Evolutionary conservation across 2,329 filamentous ascomycete genomes (phyloP).

Genomic region (Lecanosticta acicola): DNA sequence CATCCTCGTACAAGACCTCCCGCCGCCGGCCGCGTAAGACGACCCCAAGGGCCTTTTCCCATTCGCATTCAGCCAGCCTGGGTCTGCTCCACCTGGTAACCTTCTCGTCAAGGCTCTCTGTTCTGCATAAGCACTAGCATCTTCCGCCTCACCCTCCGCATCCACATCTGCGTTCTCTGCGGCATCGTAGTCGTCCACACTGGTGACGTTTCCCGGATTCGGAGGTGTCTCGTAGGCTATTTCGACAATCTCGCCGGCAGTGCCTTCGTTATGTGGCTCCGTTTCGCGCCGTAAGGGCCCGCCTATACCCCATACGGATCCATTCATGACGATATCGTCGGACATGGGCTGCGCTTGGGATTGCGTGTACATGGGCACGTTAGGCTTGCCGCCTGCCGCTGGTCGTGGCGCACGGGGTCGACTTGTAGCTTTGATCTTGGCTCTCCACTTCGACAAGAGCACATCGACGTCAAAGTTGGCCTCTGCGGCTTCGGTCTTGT

Average conservation of each 20-base stretch:
- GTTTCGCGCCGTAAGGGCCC: slow-evolving; percentile 21
- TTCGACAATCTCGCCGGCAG: slow-evolving; percentile 4
- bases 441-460: slow-evolving; percentile 27
- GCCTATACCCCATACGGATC: slow-evolving; percentile 22
- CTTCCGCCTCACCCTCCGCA: slow-evolving; percentile 20
- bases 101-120: slow-evolving; percentile 12
- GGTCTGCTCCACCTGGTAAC: not conserved
- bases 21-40: slow-evolving; percentile 46
- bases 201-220: slow-evolving; percentile 24
- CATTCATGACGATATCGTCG: slow-evolving; percentile 27
- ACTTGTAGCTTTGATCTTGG: slow-evolving; percentile 21
- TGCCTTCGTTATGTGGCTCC: not conserved
- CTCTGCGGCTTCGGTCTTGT: slow-evolving; percentile 15
- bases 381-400: not conserved
- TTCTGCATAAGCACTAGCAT: slow-evolving; percentile 11
- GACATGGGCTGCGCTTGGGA: slow-evolving; percentile 3
- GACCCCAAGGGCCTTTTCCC: slow-evolving; percentile 20
- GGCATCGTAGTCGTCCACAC: slow-evolving; percentile 13
- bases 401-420: slow-evolving; percentile 15
- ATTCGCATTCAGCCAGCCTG: slow-evolving; percentile 16
- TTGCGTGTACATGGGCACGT: slow-evolving; percentile 8
- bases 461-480: slow-evolving; percentile 27
- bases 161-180: slow-evolving; percentile 13
- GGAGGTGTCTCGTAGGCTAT: slow-evolving; percentile 28
- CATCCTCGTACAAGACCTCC: slow-evolving; percentile 1